These are phyloP conservation scores for Solanum sparsipilum DNA, from an alignment of 257 asterid species.

Conservation along the genomic window DNA sequence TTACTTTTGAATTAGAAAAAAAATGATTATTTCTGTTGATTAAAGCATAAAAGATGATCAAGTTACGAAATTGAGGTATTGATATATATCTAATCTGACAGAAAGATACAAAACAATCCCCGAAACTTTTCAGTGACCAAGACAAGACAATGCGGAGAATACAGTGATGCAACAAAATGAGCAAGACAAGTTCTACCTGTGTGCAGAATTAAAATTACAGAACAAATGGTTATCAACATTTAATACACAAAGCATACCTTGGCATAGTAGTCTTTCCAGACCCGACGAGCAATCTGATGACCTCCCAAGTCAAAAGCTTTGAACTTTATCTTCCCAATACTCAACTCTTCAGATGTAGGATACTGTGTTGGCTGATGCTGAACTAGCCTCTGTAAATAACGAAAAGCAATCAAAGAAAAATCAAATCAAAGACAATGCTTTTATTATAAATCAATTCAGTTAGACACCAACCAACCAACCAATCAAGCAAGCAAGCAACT, in stretches of 20 bases:
- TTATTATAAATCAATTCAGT: neutral
- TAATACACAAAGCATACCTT: neutral
- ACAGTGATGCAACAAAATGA: neutral
- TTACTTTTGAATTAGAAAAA: neutral
- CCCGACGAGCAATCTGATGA: constrained; percentile 6
- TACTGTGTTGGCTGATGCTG: constrained; percentile 15
- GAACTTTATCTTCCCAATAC: constrained; percentile 6
- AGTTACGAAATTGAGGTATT: neutral
- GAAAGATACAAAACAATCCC: neutral
- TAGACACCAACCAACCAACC: neutral
- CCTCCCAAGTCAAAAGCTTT: constrained; percentile 6
- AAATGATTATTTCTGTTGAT: neutral
- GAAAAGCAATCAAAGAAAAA: neutral
- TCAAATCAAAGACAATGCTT: neutral
- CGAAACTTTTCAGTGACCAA: neutral
- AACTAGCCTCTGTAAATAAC: constrained; percentile 2
- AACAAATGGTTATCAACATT: neutral
- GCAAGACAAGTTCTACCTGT: neutral
- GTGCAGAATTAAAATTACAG: neutral
- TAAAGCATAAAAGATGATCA: neutral
- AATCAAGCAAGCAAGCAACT: neutral
- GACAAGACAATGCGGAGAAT: neutral
- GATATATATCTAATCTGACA: neutral
- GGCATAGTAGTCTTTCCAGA: constrained; percentile 7
- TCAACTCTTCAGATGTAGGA: constrained; percentile 8